A percentile compares a stretch with the other conserved stretches of the same genome.
phyloP scores from a whole-genome alignment of 306 rosid species.

The Pyrus bretschneideri region DNA sequence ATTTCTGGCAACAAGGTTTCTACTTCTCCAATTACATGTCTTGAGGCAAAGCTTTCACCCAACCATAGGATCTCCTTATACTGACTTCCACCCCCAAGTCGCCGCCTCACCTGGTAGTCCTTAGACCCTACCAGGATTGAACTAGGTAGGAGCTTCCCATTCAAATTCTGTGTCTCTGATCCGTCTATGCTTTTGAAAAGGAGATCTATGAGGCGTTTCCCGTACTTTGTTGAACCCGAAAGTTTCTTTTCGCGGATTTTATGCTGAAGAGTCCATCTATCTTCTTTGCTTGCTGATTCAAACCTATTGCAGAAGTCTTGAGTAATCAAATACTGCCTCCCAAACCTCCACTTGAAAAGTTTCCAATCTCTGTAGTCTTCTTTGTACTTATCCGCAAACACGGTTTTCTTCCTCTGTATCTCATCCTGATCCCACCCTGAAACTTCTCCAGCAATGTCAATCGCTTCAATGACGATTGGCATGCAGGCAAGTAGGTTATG shows the following conservation, averaged over 20 bases:
- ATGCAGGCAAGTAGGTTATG: slow-evolving; percentile 63
- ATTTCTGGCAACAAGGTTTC: slow-evolving; percentile 59
- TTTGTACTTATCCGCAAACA: slow-evolving; percentile 48
- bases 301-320: slow-evolving; percentile 50
- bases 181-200: slow-evolving; percentile 44
- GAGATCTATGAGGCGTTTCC: slow-evolving; percentile 37
- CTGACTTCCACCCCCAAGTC: slow-evolving; percentile 63
- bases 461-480: slow-evolving; percentile 63
- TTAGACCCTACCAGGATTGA: slow-evolving; percentile 55
- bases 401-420: slow-evolving; percentile 45
- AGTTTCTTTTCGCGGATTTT: slow-evolving; percentile 51
- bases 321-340: slow-evolving; percentile 61
- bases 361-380: slow-evolving; percentile 63
- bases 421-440: slow-evolving; percentile 65
- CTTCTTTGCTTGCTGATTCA: slow-evolving; percentile 65
- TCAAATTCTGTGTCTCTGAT: slow-evolving; percentile 39
- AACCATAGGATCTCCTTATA: slow-evolving; percentile 81
- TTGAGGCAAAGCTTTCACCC: slow-evolving; percentile 65
- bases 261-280: slow-evolving; percentile 57
- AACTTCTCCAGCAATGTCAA: slow-evolving; percentile 61
- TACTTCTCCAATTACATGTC: slow-evolving; percentile 62
- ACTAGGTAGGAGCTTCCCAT: slow-evolving; percentile 56
- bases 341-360: slow-evolving; percentile 78
- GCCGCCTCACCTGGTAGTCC: slow-evolving; percentile 71
- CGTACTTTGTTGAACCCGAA: slow-evolving; percentile 40